Percentiles rank a stretch among this genome's conserved stretches.
These are phyloP conservation scores for Erucastrum elatum DNA, from an alignment of 345 rosid species.

Conservation along the genomic window DNA sequence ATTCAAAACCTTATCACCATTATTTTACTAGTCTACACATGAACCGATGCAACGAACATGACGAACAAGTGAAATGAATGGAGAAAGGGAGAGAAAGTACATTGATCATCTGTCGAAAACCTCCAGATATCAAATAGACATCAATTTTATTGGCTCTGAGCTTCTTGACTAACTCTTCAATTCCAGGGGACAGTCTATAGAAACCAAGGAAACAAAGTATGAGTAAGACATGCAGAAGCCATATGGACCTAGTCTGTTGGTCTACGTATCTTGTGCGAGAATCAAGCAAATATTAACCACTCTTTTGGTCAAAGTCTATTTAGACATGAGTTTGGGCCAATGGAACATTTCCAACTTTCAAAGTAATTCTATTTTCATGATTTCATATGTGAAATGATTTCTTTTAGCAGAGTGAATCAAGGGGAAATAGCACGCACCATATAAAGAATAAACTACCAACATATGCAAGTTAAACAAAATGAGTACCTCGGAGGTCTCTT, in stretches of 20 bases:
- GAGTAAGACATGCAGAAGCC: neutral
- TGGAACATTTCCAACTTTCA: neutral
- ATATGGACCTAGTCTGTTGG: neutral
- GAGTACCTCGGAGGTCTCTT: constrained; percentile 77
- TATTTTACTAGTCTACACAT: neutral
- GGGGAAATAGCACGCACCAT: too few relatives aligned
- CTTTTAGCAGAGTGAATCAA: too few relatives aligned
- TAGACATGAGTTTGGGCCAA: constrained; percentile 1
- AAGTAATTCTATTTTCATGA: too few relatives aligned
- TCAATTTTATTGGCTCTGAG: constrained; percentile 61
- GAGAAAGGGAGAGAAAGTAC: constrained; percentile 44
- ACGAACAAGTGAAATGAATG: constrained; percentile 7
- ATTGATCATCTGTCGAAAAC: constrained; percentile 96
- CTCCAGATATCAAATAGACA: constrained; percentile 91
- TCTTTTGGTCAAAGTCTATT: constrained; percentile 6
- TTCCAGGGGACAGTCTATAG: constrained; percentile 81
- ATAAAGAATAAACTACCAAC: too few relatives aligned
- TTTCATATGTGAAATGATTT: too few relatives aligned
- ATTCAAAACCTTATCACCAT: constrained; percentile 17
- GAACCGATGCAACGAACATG: constrained; percentile 14
- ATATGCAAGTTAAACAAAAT: neutral
- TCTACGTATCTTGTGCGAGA: constrained; percentile 19
- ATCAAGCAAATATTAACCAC: constrained; percentile 25
- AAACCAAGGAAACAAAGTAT: constrained; percentile 13
- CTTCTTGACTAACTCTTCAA: constrained; percentile 69